Percentiles rank a stretch among this genome's conserved stretches.
phyloP scores from a whole-genome alignment of 148 eudicot genomes.

The Heliosperma pusillum region DNA sequence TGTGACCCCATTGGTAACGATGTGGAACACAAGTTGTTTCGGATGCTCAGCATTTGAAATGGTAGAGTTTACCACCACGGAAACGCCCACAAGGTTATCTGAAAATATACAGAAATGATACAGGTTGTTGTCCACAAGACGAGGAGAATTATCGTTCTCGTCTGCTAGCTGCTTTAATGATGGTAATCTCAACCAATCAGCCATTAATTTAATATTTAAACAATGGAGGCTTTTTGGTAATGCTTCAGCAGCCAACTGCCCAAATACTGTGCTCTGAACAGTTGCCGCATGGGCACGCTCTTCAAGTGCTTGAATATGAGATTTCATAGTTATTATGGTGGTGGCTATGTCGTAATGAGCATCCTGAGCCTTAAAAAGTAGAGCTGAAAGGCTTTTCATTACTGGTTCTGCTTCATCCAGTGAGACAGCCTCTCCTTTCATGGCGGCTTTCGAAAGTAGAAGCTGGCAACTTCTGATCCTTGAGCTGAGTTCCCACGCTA shows the following conservation, averaged over 20 bases:
- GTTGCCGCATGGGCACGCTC: constrained; percentile 69
- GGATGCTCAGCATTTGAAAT: constrained; percentile 65
- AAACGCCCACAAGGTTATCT: constrained; percentile 60
- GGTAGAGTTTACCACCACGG: constrained; percentile 72
- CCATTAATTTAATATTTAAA: constrained; percentile 43
- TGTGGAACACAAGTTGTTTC: constrained; percentile 68
- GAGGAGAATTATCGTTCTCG: constrained; percentile 54
- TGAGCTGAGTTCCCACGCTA: constrained; percentile 74
- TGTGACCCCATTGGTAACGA: constrained; percentile 59
- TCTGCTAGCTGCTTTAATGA: constrained; percentile 37
- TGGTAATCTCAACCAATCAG: constrained; percentile 53
- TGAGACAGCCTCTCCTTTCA: constrained; percentile 55
- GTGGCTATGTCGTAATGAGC: constrained; percentile 80
- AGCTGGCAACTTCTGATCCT: constrained; percentile 63
- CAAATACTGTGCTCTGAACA: constrained; percentile 59
- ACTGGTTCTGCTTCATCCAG: constrained; percentile 59
- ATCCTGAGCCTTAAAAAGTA: constrained; percentile 63
- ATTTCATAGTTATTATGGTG: constrained; percentile 72
- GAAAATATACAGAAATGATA: constrained; percentile 81
- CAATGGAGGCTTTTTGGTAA: constrained; percentile 66
- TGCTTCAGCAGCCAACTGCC: constrained; percentile 60
- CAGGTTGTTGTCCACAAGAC: constrained; percentile 67
- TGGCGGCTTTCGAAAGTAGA: constrained; percentile 74
- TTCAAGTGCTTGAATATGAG: constrained; percentile 80
- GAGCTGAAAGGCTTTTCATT: constrained; percentile 51